Conservation (phyloP, 345 rosid species). For the Eucalyptus erythrocorys region DNA sequence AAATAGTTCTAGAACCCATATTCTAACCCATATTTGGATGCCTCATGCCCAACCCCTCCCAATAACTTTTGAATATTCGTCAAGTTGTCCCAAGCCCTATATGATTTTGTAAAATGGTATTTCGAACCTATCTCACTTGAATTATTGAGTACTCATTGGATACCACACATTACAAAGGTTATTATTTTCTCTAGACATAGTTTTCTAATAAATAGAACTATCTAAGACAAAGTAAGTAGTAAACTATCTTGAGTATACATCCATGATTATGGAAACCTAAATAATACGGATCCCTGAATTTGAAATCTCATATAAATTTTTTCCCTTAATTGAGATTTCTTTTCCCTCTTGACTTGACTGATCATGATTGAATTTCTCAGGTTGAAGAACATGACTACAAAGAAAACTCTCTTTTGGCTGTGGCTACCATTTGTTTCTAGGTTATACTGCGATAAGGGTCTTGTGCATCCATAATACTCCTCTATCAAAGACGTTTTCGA, state of each 20-base stretch:
- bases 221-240: too few species aligned
- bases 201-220: too few species aligned
- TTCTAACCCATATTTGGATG: too few species aligned
- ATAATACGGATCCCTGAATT: too few species aligned
- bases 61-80: neutral
- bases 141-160: neutral
- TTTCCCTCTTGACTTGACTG: neutral
- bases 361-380: neutral
- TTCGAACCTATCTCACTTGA: neutral
- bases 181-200: neutral
- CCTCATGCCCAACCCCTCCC: too few species aligned
- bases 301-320: too few species aligned
- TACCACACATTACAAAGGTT: neutral
- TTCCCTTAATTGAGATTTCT: neutral
- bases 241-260: too few species aligned
- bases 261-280: too few species aligned
- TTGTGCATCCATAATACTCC: neutral
- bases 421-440: neutral
- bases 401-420: neutral
- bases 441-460: neutral
- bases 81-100: fast-evolving
- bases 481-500: neutral
- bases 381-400: neutral
- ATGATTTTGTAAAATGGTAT: neutral
- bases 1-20: too few species aligned